Base-by-base conservation (phyloP, 2,329 filamentous ascomycete genomes). In the Alternaria tenuissima region DNA sequence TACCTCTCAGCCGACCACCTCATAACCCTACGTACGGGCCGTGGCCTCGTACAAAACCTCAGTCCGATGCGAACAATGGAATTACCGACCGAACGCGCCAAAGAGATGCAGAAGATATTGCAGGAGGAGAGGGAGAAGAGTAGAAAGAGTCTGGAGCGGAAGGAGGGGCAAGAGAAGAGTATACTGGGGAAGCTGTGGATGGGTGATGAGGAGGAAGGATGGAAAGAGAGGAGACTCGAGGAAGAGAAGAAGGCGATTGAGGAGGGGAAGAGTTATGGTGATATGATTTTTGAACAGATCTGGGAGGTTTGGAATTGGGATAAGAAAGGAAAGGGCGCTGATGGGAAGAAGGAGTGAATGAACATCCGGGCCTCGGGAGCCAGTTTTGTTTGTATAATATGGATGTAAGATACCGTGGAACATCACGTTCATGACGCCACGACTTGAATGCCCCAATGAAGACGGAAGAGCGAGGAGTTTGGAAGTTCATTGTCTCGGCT, bases 1-100 rank as follows among this genome's bases (percentile, higher is more conserved):
- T 74, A 82, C 57, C 77, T 82, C 34, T 83, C 82, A 8, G 82
- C 82, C 9, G 82, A 85, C 69, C 81, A 86, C 63, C 75, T 87
- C 4, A 70, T 76, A 14, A 76, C 76, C 39, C 76, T 81, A 49
- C 76, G 78, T 52, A 80, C 75, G 28, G 79, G 80, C 6, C 75
- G 74, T 20, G 70, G 78, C 3, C 66, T 81, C 5, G 59, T 79
- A 32, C 69, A 75, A 41, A 74, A 79, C n/a, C 41, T 80, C 7
- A 54, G 55, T 5, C 65, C 57, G 34, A 42, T 61, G 53, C 47
- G 63, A 1, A 43, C 66, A 2, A 58, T 64, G 18, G 67, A 61
- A 1, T 41, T 80, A 44, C 79, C 79, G 2, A 81, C 79, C 2
- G 78, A 81, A 55, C 67, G 65, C 32, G 79, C 79, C 30, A 57